These are phyloP conservation scores for Mortierella sp. DNA, from an alignment of 371 early-diverging fungal species.

Conservation along the genomic window DNA sequence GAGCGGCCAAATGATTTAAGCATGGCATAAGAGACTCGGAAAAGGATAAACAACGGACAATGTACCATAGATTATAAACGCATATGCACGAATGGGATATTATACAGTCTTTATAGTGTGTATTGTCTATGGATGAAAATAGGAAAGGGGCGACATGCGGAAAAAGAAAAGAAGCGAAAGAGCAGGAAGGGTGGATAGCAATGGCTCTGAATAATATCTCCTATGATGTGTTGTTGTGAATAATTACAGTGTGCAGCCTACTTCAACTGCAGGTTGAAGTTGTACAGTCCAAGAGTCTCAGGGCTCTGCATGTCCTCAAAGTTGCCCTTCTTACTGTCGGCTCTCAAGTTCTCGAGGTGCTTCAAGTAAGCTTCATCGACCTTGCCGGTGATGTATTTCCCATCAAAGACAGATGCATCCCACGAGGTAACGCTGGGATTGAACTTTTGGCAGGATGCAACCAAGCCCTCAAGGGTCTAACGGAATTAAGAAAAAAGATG, in stretches of 20 bases:
- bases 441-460: slow-evolving; percentile 83
- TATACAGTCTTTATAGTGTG: slow-evolving; percentile 15
- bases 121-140: slow-evolving; percentile 7
- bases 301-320: slow-evolving; percentile 61
- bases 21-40: slow-evolving; percentile 23
- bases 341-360: slow-evolving; percentile 74
- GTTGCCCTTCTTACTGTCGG: slow-evolving; percentile 58
- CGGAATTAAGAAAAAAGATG: background rate
- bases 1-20: slow-evolving; percentile 45
- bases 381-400: slow-evolving; percentile 90
- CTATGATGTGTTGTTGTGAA: no score
- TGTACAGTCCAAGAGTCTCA: slow-evolving; percentile 75
- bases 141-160: background rate
- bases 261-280: slow-evolving; percentile 57
- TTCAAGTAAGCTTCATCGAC: slow-evolving; percentile 85
- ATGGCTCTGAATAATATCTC: slow-evolving; percentile 4
- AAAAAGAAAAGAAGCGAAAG: background rate
- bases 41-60: background rate
- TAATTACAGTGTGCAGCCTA: slow-evolving; percentile 13
- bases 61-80: background rate
- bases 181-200: background rate
- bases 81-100: no score
- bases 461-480: slow-evolving; percentile 79
- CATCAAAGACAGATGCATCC: slow-evolving; percentile 96
- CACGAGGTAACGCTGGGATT: slow-evolving; percentile 83